Base-by-base conservation (phyloP, 257 asterid genomes). In the Ehretia macrophylla region DNA sequence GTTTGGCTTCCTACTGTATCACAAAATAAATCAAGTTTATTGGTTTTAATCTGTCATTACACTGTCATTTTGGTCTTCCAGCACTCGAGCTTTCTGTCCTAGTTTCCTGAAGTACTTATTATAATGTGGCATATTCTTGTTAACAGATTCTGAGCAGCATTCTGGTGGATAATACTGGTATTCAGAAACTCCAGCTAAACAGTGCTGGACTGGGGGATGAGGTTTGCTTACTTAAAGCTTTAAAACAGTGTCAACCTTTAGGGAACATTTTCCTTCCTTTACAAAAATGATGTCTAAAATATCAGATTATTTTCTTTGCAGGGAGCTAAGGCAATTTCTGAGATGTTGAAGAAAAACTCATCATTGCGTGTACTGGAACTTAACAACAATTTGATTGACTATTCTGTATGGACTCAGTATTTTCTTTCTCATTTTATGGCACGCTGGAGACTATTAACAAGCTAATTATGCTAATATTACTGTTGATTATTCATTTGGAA, bases 291-390 rank as follows among this genome's bases (percentile, higher is more conserved):
- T 17, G 40, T 56, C 19, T 40, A 17, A 64, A 19, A 17, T 10
- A 18, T 47, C 18, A 49, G 23, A 45, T 59, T 19, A 17, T 39
- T 58, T 62, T 23, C 66, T 23, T 62, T 60, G 68, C 82, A 89
- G 99, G 99, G 97, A 66, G 99, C 99, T 16, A 89, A 89, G 74
- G 97, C 99, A 66, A 75, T 93, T 50, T 96, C 84, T 56, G 99
- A 93, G 84, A 81, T 93, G 95, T 77, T 93, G 78, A 89, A 86
- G 85, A 86, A 81, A 73, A 93, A 93, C 71, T 85, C 99, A 56
- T 84, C 85, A 53, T 64, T 93, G 85, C 97, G 91, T 42, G 47
- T 89, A 62, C 74, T 93, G 81, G 99, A 93, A 64, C 95, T 93
- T 40, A 86, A 75, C 78, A 86, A 89, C 81, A 93, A 93, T 78